Percentiles rank a stretch among this genome's conserved stretches.
Evolutionary conservation across 345 rosid species (phyloP).

Genomic region (Hibiscus trionum): DNA sequence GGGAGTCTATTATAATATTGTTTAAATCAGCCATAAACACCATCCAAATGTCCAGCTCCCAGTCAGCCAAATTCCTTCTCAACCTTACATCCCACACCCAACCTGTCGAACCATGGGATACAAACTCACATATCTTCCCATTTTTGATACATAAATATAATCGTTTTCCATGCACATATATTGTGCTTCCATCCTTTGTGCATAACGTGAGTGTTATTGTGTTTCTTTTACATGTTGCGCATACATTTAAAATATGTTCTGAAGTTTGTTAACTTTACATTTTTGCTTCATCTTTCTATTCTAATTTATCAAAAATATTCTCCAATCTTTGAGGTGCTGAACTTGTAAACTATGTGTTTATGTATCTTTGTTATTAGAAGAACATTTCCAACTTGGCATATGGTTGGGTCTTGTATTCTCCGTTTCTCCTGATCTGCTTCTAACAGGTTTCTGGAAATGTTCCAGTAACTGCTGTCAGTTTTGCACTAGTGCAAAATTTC

Average conservation of each 20-base stretch:
- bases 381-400: background rate
- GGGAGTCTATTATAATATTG: too few relatives aligned
- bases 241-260: background rate
- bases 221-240: background rate
- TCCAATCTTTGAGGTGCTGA: background rate
- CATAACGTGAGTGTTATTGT: too few relatives aligned
- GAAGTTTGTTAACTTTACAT: background rate
- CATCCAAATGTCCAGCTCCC: too few relatives aligned
- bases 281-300: too few relatives aligned
- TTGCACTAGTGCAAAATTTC: background rate
- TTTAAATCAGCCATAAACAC: too few relatives aligned
- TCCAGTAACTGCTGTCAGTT: background rate
- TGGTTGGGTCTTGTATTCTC: background rate
- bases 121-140: too few relatives aligned
- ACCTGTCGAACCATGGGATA: too few relatives aligned
- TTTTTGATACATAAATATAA: background rate
- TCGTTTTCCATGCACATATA: background rate
- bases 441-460: background rate
- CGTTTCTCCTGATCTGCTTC: background rate
- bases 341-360: background rate
- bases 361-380: background rate
- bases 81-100: too few relatives aligned
- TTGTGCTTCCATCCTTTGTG: background rate
- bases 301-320: background rate
- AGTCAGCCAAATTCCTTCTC: too few relatives aligned